Percentiles rank a stretch among this genome's conserved stretches.
Evolutionary conservation across 2,329 filamentous ascomycete genomes (phyloP).

Genomic region (Parastagonospora avenae): DNA sequence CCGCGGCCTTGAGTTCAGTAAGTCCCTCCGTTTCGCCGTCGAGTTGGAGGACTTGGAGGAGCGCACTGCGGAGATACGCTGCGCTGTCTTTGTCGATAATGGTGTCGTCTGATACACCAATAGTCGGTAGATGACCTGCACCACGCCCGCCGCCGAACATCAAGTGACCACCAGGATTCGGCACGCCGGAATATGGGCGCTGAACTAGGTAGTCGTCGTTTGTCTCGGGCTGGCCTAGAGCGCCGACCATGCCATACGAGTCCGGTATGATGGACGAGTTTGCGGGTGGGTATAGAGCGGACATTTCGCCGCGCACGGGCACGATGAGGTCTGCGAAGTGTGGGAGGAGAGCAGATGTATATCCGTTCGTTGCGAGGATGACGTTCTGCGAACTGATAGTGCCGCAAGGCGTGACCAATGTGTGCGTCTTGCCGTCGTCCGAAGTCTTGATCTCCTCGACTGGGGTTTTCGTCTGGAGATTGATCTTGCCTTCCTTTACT

Average conservation of each 20-base stretch:
- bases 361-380: constrained; percentile 81
- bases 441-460: constrained; percentile 50
- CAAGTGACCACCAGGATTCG: constrained; percentile 59
- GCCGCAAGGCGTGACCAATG: constrained; percentile 72
- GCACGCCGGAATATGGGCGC: constrained; percentile 57
- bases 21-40: constrained; percentile 44
- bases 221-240: constrained; percentile 50
- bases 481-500: constrained; percentile 59
- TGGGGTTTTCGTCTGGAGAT: constrained; percentile 76
- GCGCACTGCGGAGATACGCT: constrained; percentile 58
- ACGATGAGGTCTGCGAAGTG: constrained; percentile 72
- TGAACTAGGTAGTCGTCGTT: constrained; percentile 77
- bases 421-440: constrained; percentile 54
- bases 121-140: constrained; percentile 49
- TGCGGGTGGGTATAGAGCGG: constrained; percentile 65
- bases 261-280: constrained; percentile 54
- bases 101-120: constrained; percentile 66
- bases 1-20: constrained; percentile 53
- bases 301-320: constrained; percentile 77
- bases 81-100: constrained; percentile 62
- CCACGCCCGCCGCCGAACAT: constrained; percentile 75
- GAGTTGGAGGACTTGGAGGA: constrained; percentile 45
- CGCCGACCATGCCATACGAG: constrained; percentile 69
- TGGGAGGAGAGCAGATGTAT: constrained; percentile 77
- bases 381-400: constrained; percentile 66